Evolutionary conservation across 805 yeast species (phyloP).

Genomic region (Cyberlindnera amylophila): DNA sequence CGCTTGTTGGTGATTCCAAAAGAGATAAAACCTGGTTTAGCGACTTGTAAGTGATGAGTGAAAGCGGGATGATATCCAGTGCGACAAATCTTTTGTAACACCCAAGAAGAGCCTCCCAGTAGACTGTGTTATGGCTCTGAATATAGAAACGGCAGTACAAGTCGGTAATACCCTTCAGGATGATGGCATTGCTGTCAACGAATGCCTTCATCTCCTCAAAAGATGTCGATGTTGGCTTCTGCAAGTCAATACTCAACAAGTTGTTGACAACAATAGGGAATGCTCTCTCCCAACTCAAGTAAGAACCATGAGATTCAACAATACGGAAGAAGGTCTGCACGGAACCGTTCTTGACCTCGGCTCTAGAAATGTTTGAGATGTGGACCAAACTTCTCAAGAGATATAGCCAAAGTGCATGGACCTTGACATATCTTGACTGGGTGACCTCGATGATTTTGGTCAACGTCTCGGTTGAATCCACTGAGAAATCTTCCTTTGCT

Average conservation of each 20-base stretch:
- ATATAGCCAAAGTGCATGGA: conserved; percentile 56
- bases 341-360: conserved; percentile 86
- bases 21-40: conserved; percentile 44
- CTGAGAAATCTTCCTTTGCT: conserved; percentile 12
- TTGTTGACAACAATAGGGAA: conserved; percentile 58
- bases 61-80: conserved; percentile 47
- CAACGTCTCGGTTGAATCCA: conserved; percentile 26
- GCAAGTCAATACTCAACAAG: conserved; percentile 32
- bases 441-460: conserved; percentile 23
- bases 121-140: conserved; percentile 29
- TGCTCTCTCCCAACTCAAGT: conserved; percentile 66
- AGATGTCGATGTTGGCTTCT: conserved; percentile 18
- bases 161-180: conserved; percentile 63
- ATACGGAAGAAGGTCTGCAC: conserved; percentile 85
- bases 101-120: conserved; percentile 56
- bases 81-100: conserved; percentile 43
- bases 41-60: conserved; percentile 51
- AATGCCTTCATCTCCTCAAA: conserved; percentile 38
- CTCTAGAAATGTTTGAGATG: conserved; percentile 60
- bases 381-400: conserved; percentile 58
- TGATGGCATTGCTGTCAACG: conserved; percentile 58
- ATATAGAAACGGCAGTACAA: conserved; percentile 52
- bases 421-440: conserved; percentile 25
- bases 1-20: conserved; percentile 30
- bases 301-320: conserved; percentile 63